Percentiles rank a stretch among this genome's conserved stretches.
Conservation (phyloP, 208 protist genomes). For the Tritrichomonas musculus region DNA sequence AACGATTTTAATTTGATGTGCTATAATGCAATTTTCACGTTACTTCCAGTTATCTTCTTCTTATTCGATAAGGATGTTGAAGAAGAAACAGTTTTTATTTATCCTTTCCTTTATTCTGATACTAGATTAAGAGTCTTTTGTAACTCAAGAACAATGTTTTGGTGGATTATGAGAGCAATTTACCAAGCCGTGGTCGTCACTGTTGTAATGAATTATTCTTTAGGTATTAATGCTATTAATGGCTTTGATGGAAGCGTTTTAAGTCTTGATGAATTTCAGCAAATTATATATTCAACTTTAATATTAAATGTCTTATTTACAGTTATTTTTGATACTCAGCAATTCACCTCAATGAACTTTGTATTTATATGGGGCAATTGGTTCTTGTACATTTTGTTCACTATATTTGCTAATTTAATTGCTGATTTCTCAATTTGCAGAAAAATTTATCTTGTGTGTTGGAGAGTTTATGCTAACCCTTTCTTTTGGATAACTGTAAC, state of each 20-base stretch:
- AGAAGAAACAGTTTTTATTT: not conserved
- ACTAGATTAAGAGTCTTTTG: not conserved
- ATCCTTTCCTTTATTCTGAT: not conserved
- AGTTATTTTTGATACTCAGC: not conserved
- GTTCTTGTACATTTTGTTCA: not conserved
- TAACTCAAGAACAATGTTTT: not conserved
- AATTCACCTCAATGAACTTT: not conserved
- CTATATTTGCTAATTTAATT: not conserved
- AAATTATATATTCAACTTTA: not conserved
- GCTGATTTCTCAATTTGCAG: not conserved
- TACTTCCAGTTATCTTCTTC: constrained; percentile 33
- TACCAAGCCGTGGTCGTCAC: not conserved
- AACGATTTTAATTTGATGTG: constrained; percentile 38
- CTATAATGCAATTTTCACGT: constrained; percentile 41
- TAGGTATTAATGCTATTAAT: not conserved
- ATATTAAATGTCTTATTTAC: not conserved
- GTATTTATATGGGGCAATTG: constrained; percentile 34
- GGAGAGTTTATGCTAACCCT: not conserved
- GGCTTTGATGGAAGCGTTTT: not conserved
- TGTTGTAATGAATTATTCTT: not conserved
- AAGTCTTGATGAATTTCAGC: not conserved
- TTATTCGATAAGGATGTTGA: constrained; percentile 24
- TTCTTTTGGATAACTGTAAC: not conserved
- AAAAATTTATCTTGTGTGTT: not conserved
- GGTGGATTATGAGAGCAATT: not conserved